phyloP scores from a whole-genome alignment of 805 yeast genomes.

The Spathaspora arborariae region DNA sequence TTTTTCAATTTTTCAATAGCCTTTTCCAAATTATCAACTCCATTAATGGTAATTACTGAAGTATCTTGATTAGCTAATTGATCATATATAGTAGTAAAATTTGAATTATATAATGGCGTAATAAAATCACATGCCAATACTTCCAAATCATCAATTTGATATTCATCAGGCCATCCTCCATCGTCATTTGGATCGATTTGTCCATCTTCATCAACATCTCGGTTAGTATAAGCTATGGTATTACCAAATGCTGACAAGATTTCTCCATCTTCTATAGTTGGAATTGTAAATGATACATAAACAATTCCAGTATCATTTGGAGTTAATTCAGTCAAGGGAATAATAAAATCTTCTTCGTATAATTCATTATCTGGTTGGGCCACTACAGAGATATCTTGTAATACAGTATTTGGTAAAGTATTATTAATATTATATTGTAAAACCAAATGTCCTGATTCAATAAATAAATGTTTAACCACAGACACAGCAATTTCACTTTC shows the following conservation, averaged over 20 bases:
- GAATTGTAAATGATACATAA: conserved; percentile 71
- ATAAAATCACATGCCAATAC: conserved; percentile 79
- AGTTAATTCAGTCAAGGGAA: conserved; percentile 67
- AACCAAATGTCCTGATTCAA: conserved; percentile 61
- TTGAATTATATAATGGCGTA: conserved; percentile 70
- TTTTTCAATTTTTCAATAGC: conserved; percentile 50
- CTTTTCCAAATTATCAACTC: conserved; percentile 29
- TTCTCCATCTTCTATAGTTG: conserved; percentile 33
- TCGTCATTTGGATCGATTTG: conserved; percentile 63
- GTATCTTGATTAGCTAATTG: conserved; percentile 58
- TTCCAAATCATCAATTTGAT: conserved; percentile 78
- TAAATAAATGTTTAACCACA: conserved; percentile 78
- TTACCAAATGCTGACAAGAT: conserved; percentile 51
- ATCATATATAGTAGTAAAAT: conserved; percentile 71
- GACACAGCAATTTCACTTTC: conserved; percentile 92
- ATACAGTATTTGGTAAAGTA: conserved; percentile 72
- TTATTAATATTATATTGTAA: conserved; percentile 82
- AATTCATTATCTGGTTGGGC: conserved; percentile 59
- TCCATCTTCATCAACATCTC: conserved; percentile 74
- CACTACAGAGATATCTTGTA: conserved; percentile 72
- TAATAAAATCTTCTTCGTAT: conserved; percentile 64
- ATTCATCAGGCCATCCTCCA: conserved; percentile 93
- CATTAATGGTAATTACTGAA: conserved; percentile 63
- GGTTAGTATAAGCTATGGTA: conserved; percentile 67
- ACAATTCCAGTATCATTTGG: conserved; percentile 73